These are phyloP conservation scores for Olyra latifolia DNA, from an alignment of 176 grass and related monocot species.

Conservation along the genomic window DNA sequence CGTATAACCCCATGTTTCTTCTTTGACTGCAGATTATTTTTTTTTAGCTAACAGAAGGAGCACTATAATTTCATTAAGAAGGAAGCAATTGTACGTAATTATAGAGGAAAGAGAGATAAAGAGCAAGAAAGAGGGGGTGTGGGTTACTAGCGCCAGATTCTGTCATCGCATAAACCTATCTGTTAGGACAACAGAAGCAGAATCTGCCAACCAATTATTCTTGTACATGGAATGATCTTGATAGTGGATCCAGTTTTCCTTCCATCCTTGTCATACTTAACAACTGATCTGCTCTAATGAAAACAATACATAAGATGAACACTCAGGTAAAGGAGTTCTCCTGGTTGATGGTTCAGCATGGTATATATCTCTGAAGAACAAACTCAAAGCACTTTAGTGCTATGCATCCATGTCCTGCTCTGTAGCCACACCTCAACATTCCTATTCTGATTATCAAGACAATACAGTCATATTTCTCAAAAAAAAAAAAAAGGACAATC, in stretches of 20 bases:
- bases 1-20: too few relatives aligned
- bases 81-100: too few relatives aligned
- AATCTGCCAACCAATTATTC: neutral
- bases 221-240: neutral
- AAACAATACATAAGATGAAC: neutral
- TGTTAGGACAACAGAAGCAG: neutral
- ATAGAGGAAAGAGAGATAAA: too few relatives aligned
- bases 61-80: too few relatives aligned
- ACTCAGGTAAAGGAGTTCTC: neutral
- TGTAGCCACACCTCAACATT: neutral
- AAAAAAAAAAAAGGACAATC: too few relatives aligned
- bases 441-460: neutral
- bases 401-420: neutral
- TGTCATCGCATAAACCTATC: neutral
- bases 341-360: neutral
- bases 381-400: neutral
- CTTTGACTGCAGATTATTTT: too few relatives aligned
- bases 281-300: neutral
- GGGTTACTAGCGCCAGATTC: neutral
- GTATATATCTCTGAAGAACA: neutral
- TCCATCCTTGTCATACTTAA: neutral
- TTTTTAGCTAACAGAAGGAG: too few relatives aligned
- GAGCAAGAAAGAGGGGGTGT: too few relatives aligned
- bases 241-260: neutral
- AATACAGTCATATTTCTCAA: too few relatives aligned